These are phyloP conservation scores for Cadophora gregata DNA, from an alignment of 2,329 filamentous ascomycete genomes.

Conservation along the genomic window DNA sequence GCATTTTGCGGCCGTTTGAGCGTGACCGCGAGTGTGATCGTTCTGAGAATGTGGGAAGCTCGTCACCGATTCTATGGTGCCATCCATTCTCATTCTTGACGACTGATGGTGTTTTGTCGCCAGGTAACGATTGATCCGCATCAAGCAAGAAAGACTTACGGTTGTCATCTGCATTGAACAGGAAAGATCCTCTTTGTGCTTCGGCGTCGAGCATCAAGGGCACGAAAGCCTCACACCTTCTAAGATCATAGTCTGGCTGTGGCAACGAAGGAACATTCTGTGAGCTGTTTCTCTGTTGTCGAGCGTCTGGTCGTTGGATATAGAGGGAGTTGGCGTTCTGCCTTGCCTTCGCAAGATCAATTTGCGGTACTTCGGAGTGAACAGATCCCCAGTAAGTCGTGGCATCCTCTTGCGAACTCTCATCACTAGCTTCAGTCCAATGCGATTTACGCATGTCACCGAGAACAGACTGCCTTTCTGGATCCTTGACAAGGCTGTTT, in stretches of 20 bases:
- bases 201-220: constrained; percentile 53
- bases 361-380: constrained; percentile 54
- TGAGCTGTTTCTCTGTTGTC: constrained; percentile 1
- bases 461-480: constrained; percentile 25
- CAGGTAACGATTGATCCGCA: constrained; percentile 35
- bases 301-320: constrained; percentile 41
- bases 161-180: constrained; percentile 35
- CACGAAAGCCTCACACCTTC: constrained; percentile 48
- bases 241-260: not conserved
- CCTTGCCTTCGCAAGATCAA: constrained; percentile 52
- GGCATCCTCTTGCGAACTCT: constrained; percentile 49
- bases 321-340: constrained; percentile 51
- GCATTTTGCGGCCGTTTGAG: constrained; percentile 56
- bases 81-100: constrained; percentile 45
- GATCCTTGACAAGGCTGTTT: constrained; percentile 22
- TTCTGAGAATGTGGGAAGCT: constrained; percentile 63
- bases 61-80: constrained; percentile 64
- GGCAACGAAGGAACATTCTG: constrained; percentile 18
- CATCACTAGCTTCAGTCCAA: constrained; percentile 40
- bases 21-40: constrained; percentile 53
- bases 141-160: constrained; percentile 43
- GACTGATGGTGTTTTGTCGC: constrained; percentile 28
- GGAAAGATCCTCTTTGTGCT: constrained; percentile 34
- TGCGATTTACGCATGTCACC: constrained; percentile 47
- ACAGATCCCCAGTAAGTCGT: constrained; percentile 57